These are phyloP conservation scores for Lolium rigidum DNA, from an alignment of 176 grass and related monocot genomes.

Conservation along the genomic window DNA sequence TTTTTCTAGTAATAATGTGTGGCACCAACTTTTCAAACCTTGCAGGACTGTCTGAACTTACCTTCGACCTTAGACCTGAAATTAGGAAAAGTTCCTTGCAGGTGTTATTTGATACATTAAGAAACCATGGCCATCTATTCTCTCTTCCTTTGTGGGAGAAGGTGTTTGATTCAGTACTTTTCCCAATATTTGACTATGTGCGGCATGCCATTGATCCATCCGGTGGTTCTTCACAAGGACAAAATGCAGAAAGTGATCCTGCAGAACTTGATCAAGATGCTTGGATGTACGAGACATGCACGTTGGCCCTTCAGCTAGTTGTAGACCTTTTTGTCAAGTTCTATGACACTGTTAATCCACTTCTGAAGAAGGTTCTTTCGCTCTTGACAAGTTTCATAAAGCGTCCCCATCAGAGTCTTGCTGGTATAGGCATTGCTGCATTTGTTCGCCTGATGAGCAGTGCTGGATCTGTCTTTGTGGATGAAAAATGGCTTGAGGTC, in stretches of 20 bases:
- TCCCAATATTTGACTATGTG: slow-evolving; percentile 99
- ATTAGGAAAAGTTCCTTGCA: slow-evolving; percentile 99
- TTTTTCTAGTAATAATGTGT: slow-evolving; percentile 41
- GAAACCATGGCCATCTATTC: slow-evolving; percentile 99
- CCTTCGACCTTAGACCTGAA: slow-evolving; percentile 94
- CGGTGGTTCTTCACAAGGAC: slow-evolving; percentile 66
- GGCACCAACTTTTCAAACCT: slow-evolving; percentile 32
- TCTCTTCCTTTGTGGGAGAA: slow-evolving; percentile 99
- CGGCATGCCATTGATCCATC: slow-evolving; percentile 96
- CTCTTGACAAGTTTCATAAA: slow-evolving; percentile 99
- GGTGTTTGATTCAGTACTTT: slow-evolving; percentile 98
- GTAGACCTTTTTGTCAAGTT: slow-evolving; percentile 99
- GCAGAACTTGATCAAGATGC: slow-evolving; percentile 91
- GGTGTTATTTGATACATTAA: slow-evolving; percentile 95
- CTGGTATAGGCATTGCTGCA: slow-evolving; percentile 95
- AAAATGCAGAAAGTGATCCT: slow-evolving; percentile 69
- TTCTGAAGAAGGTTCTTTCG: slow-evolving; percentile 85
- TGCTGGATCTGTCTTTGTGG: slow-evolving; percentile 85
- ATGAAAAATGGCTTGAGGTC: slow-evolving; percentile 93
- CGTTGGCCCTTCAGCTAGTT: slow-evolving; percentile 94
- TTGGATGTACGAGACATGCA: slow-evolving; percentile 99
- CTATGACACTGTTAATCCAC: slow-evolving; percentile 92
- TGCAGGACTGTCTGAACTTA: slow-evolving; percentile 98
- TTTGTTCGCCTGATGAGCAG: slow-evolving; percentile 99
- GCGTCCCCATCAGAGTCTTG: slow-evolving; percentile 98